A percentile compares a stretch with the other conserved stretches of the same genome.
These are phyloP conservation scores for Solanum paucissectum DNA, from an alignment of 257 asterid genomes.

Conservation along the genomic window DNA sequence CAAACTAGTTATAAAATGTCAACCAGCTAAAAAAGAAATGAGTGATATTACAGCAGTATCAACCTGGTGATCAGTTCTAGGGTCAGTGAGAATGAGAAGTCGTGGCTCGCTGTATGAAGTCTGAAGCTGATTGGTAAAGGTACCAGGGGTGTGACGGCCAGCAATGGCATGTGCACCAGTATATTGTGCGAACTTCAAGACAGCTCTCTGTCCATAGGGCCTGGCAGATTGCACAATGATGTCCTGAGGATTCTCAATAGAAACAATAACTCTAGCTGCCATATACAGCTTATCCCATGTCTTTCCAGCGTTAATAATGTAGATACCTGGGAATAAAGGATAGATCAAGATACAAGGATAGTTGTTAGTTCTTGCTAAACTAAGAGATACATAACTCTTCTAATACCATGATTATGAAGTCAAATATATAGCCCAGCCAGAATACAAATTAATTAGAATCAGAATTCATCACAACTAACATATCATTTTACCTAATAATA, in stretches of 20 bases:
- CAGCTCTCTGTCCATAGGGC: neutral
- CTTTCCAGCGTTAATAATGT: neutral
- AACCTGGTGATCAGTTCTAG: constrained; percentile 17
- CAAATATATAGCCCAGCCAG: neutral
- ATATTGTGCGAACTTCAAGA: neutral
- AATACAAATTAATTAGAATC: neutral
- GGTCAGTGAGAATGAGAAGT: constrained; percentile 5
- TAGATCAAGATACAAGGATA: neutral
- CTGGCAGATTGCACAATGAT: constrained; percentile 1
- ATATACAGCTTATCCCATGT: neutral
- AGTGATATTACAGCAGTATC: neutral
- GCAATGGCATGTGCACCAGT: constrained; percentile 15
- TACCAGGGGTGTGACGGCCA: constrained; percentile 17
- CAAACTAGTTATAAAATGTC: neutral
- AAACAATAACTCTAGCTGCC: neutral
- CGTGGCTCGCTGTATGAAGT: constrained; percentile 3
- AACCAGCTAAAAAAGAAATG: neutral
- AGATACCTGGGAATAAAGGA: neutral
- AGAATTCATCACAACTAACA: neutral
- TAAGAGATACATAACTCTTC: neutral
- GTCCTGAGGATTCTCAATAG: neutral
- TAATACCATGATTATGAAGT: neutral
- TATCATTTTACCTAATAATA: neutral
- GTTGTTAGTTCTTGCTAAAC: neutral
- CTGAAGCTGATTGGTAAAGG: constrained; percentile 5